Percentiles rank a stretch among this genome's conserved stretches.
Conservation (phyloP, 2,329 filamentous ascomycete genomes). For the Sporothrix inflata region DNA sequence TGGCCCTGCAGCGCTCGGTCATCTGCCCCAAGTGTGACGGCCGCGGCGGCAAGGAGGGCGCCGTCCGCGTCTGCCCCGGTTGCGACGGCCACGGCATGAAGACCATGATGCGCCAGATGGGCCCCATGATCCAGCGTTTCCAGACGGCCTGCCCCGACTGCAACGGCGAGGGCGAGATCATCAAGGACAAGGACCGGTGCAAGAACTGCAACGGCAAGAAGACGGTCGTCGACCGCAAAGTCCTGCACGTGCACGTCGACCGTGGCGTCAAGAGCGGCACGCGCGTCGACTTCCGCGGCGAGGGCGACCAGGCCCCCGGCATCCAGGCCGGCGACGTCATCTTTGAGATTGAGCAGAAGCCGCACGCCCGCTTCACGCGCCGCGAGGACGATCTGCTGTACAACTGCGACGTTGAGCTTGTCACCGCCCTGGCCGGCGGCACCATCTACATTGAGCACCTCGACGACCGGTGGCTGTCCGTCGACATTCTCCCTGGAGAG, state of each 20-base stretch:
- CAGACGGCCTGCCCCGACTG: slow-evolving; percentile 99
- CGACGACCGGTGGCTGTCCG: slow-evolving; percentile 93
- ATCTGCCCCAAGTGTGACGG: slow-evolving; percentile 96
- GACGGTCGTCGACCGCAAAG: slow-evolving; percentile 95
- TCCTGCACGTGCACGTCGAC: slow-evolving; percentile 97
- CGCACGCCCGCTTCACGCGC: slow-evolving; percentile 91
- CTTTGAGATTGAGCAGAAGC: slow-evolving; percentile 99
- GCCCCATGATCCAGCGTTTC: slow-evolving; percentile 99
- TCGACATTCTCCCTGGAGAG: slow-evolving; percentile 92
- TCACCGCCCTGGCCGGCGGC: slow-evolving; percentile 91
- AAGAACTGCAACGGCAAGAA: slow-evolving; percentile 97
- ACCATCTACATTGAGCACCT: slow-evolving; percentile 93
- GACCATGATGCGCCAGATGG: slow-evolving; percentile 99
- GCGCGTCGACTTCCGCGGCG: slow-evolving; percentile 95
- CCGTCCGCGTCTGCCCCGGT: slow-evolving; percentile 88
- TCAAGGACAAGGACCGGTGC: slow-evolving; percentile 97
- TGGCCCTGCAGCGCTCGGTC: slow-evolving; percentile 95
- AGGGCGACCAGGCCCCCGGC: slow-evolving; percentile 93
- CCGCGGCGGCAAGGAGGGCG: slow-evolving; percentile 93
- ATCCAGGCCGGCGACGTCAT: slow-evolving; percentile 94
- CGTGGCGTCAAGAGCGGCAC: slow-evolving; percentile 90
- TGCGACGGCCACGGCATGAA: slow-evolving; percentile 98
- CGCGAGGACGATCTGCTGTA: slow-evolving; percentile 97
- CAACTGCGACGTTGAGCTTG: slow-evolving; percentile 91
- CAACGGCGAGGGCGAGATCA: slow-evolving; percentile 94